Base-by-base conservation (phyloP, 768 basidiomycete species). In the Pluteus cervinus region DNA sequence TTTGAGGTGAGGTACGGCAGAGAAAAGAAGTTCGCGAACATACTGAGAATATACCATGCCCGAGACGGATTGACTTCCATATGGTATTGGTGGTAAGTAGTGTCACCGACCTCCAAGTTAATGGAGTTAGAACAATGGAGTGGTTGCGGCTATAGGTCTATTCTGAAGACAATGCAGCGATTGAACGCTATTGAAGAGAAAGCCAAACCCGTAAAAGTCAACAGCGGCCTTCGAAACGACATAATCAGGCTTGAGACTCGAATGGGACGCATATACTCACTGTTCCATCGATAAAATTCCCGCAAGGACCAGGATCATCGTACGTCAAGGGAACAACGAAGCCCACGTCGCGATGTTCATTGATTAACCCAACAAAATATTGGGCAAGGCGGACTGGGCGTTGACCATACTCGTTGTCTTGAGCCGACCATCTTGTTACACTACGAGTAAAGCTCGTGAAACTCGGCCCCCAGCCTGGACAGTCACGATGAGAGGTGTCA, bases 81-180 rank as follows among this genome's bases (percentile, higher is more conserved):
- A 50, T 88, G 87, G 45, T 86, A 89, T 11, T 60, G 51, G 37
- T 79, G 69, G 48, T 86, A 87, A 44, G 69, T 74, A 2, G 73
- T 72, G 0, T 63, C 62, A n/a, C 89, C 73, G 2, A 72, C 71
- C 9, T 52, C 69, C 88, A 86, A 90, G 0, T 43, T 51, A 2
- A 63, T 62, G 2, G 87, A 84, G 42, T 82, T 71, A 0, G 84
- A 84, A 53, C 87, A 90, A 49, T 90, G 86, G 48, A 86, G 88
- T 1, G 70, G 64, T 64, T 88, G 84, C 1, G 85, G 84, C 42
- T 88, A 88, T 0, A 75, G 71, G 48, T 87, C 86, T 41, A 79
- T 50, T 11, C 75, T 74, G 36, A 24, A 41, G 20, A 32, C 39
- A 22, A 20, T 16, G 43, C 33, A 42, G 36, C 26, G 15, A 6